Evolutionary conservation across 1,139 yeast species (phyloP), one percentile per base, ranked within the genome.

Genomic region (Debaryomyces singareniensis): DNA sequence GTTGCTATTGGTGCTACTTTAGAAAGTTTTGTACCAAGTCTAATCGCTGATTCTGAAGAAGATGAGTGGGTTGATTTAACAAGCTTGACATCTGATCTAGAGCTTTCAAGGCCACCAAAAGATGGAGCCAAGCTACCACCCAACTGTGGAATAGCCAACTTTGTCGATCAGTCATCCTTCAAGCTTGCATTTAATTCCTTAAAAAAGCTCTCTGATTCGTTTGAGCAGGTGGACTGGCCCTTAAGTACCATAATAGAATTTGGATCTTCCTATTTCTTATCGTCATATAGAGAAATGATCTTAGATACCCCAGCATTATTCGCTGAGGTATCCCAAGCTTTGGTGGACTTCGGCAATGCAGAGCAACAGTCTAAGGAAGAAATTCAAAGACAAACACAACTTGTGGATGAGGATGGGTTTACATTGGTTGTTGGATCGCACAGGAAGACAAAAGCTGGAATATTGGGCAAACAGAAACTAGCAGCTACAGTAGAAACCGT

Each of bases 361-460:
- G 98, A 91, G 49, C 72, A 69, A 38, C 75, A 71, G 33, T 76
- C 82, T 5, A 68, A 65, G 26, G 76, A 75, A 20, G 76, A 77
- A 28, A 68, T 79, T 33, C 69, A 72, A 47, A 51, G 59, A 27
- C 68, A 71, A 60, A 63, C 74, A 21, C 69, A 71, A 29, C 53
- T 78, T 20, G 91, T 84, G 6, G 97, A 89, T 52, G 96, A 83
- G 40, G 96, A 89, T 51, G 97, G 96, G 2, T 89, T 89, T 58
- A 86, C 95, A 0, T 59, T 84, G 48, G 97, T 89, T 30, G 94
- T 86, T 18, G 89, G 94, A 5, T 69, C 82, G 29, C 89, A 84
- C 51, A 73, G 95, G 40, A 86, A 84, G 64, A 79, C 93, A 2
- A 78, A 76, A 49, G 74, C 75, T 26, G 82, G 79, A 31, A 73